Base-by-base conservation (phyloP, 2,329 filamentous ascomycete genomes). In the Epichloe sp. region DNA sequence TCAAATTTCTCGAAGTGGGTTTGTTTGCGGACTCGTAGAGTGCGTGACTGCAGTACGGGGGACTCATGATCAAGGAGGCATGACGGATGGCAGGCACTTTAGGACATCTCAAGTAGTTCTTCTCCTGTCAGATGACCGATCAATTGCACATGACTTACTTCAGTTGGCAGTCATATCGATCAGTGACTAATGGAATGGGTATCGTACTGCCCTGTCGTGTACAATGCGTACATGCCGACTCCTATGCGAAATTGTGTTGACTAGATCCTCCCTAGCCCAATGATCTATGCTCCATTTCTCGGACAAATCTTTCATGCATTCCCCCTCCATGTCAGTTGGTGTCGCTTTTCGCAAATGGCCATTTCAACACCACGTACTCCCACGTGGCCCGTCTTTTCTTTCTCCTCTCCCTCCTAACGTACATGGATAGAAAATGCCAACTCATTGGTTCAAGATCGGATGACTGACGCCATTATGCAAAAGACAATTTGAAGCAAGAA, bases 381-480 rank as follows among this genome's bases (percentile, higher is more conserved):
- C 26, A 23, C 31, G n/a, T 11, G 19, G 15, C 6, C 8, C 26
- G 17, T 17, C n/a, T n/a, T 17, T 26, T 19, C 35, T 4, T 15
- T 35, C 23, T 19, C 48, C 3, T 23, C 26, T 10, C 11, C 12
- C 31, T 5, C 17, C n/a, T 8, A 40, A 21, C 23, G 34, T 31
- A 44, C 46, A 43, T 46, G 15, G 21, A 44, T 14, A 35, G 12
- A 23, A 11, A 23, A 41, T 44, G 41, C 31, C 11, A 26, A 37
- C 23, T 23, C 17, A 21, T 23, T 23, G 40, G 15, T 15, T 15
- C 15, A 12, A 11, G 11, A 19, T 12, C 47, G 15, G 37, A 35
- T 3, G 42, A 46, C n/a, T 46, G 51, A 42, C 41, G 23, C 42
- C 45, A 46, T 44, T 47, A 44, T 53, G 51, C 47, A 51, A 54